Percentiles rank a stretch among this genome's conserved stretches.
Conservation (phyloP, 768 basidiomycete genomes). For the Russula olivacea region DNA sequence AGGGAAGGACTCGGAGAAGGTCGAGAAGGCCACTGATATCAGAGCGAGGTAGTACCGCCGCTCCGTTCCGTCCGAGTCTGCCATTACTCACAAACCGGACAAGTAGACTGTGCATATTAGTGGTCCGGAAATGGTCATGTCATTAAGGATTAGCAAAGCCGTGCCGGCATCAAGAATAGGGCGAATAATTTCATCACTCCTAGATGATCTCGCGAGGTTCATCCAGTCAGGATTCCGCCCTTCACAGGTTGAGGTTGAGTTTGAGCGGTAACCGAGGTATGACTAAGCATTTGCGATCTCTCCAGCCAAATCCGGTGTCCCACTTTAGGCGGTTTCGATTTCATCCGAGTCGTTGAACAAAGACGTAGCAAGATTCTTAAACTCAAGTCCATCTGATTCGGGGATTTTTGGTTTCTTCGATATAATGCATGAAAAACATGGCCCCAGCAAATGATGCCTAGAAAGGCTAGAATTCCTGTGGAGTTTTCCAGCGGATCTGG, state of each 20-base stretch:
- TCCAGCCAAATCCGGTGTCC: too few species aligned
- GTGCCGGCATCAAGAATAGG: neutral
- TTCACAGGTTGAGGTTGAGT: neutral
- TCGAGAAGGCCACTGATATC: neutral
- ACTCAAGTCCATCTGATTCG: neutral
- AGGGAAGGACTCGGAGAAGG: neutral
- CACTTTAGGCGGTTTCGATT: too few species aligned
- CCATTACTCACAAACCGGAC: conserved; percentile 17
- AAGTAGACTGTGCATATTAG: neutral
- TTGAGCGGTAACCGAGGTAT: neutral
- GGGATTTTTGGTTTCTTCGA: too few species aligned
- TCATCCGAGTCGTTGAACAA: neutral
- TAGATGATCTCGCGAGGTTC: neutral
- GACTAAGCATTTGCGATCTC: neutral
- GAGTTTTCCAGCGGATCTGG: neutral
- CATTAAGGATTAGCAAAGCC: too few species aligned
- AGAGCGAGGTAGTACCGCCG: neutral
- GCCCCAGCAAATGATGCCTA: neutral
- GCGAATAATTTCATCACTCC: neutral
- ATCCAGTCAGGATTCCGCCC: neutral
- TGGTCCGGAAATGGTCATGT: too few species aligned
- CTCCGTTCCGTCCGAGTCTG: neutral
- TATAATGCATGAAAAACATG: neutral
- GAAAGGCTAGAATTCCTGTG: too few species aligned
- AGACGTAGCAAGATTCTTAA: neutral